Base-by-base conservation (phyloP, 257 asterid genomes). In the Jasminum sambac region DNA sequence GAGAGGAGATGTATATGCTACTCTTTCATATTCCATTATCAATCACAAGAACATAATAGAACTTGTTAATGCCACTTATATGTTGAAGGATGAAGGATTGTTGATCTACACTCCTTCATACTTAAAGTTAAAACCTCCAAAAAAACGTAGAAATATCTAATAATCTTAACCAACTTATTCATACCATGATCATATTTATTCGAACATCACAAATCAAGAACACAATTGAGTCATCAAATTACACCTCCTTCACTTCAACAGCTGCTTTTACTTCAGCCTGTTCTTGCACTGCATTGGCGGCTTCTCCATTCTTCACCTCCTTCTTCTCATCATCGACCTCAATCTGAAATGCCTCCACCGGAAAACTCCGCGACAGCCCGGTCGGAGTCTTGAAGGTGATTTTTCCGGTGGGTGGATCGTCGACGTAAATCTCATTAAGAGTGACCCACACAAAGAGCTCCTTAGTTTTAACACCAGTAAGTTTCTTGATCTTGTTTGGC, bases 381-480 rank as follows among this genome's bases (percentile, higher is more conserved):
- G 93, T 60, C 6, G 91, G 84, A 17, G 89, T 77, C 81, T 74
- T 87, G 81, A 89, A 89, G 39, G 82, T 81, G 76, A 87, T 78
- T 72, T 84, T 88, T 0, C 82, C 90, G 13, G 90, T 62, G 12
- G 90, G 81, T 0, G 86, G 80, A 2, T 79, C 84, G 46, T 83
- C 91, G 60, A 87, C 77, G 17, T 11, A 64, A 55, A 87, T 86
- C 5, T 87, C 96, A 63, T 44, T 68, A 24, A 89, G 74, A 0
- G 80, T 73, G 25, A 87, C 60, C 91, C 96, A 89, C 30, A 89
- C 25, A 43, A 87, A 80, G 24, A 87, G 84, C 87, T 89, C 96
- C 88, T 85, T 89, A 7, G 87, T 77, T 79, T 84, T 87, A 24
- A 89, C 86, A 2, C 96, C 94, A 24, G 91, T 89, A 5, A 89